Evolutionary conservation across 2,329 filamentous ascomycete genomes (phyloP), one percentile per base, ranked within the genome.

Genomic region (Monosporascus sp.): DNA sequence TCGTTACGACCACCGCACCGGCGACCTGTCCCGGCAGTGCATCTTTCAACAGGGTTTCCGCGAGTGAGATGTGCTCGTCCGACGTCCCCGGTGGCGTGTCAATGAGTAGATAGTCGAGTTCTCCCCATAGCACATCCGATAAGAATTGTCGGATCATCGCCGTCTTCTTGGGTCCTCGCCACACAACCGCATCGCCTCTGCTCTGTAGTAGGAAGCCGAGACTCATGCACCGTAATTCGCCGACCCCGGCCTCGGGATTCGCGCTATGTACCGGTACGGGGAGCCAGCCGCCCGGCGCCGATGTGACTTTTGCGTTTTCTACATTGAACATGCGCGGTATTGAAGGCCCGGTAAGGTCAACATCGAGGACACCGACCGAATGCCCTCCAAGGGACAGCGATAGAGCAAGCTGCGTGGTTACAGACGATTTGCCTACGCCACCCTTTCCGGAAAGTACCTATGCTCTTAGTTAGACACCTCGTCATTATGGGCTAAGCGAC

Each of bases 101-200:
- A 65, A 99, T 90, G 54, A 99, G 81, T 0, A 99, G 79, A 66
- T 90, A 97, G 68, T 97, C 93, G n/a, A 90, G 83, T 24, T 86
- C 81, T 51, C 83, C 81, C 94, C 94, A 97, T 31, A 90, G 79
- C 5, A 97, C 92, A 65, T 97, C 92, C 1, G 89, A 88, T 27
- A 99, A 77, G 67, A 99, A 99, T 70, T 99, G 94, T 41, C 92
- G 85, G 54, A 99, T 90, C 94, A 99, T 99, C 49, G 94, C 94
- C 5, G 94, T 99, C 75, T 99, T 99, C 74, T 99, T 99, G 2
- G 94, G 94, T 0, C 94, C 94, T 50, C 94, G 84, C 94, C 94
- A 99, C 39, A 99, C 94, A 0, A 99, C 92, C 0, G 94, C 93
- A 63, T 97, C 91, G 57, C 89, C 89, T 62, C 93, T 79, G 56